These are phyloP conservation scores for Podila horticola DNA, from an alignment of 192 early-diverging fungal genomes.

Conservation along the genomic window DNA sequence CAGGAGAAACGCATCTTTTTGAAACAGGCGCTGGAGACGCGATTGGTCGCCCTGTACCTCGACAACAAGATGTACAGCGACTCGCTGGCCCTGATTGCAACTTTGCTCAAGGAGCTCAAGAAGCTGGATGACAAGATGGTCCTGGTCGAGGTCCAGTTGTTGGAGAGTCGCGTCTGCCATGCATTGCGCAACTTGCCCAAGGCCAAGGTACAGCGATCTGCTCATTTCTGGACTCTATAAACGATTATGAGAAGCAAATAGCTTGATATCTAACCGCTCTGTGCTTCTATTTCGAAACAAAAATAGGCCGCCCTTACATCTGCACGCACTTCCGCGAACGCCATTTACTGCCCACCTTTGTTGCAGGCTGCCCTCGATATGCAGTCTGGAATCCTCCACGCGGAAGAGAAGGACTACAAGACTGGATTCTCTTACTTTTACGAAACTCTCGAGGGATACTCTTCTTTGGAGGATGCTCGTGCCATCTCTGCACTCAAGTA, in stretches of 20 bases:
- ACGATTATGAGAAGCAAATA: not conserved
- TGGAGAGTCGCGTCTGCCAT: constrained; percentile 95
- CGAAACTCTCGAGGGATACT: constrained; percentile 95
- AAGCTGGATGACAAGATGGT: constrained; percentile 99
- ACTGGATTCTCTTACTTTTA: constrained; percentile 98
- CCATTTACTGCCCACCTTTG: constrained; percentile 97
- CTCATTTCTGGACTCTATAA: not conserved
- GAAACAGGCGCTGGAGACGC: constrained; percentile 95
- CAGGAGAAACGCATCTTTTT: constrained; percentile 95
- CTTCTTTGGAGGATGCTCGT: constrained; percentile 86
- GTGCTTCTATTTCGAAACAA: too few relatives aligned
- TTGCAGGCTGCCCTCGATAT: constrained; percentile 97
- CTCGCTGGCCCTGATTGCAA: constrained; percentile 81
- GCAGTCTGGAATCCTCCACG: constrained; percentile 97
- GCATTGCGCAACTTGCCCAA: constrained; percentile 94
- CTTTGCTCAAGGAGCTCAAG: constrained; percentile 96
- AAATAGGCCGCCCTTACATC: constrained; percentile 91
- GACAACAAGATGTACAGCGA: constrained; percentile 97
- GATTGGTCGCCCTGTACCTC: constrained; percentile 87
- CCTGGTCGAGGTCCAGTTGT: constrained; percentile 94
- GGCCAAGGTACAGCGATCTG: constrained; percentile 68
- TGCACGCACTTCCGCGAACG: constrained; percentile 95
- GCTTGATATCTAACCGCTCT: constrained; percentile 19
- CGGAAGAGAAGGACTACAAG: constrained; percentile 99
- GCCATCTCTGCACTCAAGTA: constrained; percentile 95